phyloP scores from a whole-genome alignment of 176 grass and related monocot genomes.

The Typha latifolia region DNA sequence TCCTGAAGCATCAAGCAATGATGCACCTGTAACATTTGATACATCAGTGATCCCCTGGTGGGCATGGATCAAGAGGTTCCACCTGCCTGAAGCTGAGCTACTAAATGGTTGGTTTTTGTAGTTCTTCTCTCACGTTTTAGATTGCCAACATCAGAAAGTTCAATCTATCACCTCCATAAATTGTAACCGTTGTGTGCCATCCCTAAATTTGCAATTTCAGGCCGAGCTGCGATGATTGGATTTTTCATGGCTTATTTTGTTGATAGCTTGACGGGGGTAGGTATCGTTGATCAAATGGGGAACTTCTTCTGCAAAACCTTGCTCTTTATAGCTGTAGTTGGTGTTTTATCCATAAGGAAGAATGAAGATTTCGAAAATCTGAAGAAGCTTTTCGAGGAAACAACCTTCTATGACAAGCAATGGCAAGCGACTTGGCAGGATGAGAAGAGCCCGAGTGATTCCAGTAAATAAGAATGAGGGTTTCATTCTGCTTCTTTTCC shows the following conservation, averaged over 20 bases:
- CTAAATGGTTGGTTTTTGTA: constrained; percentile 21
- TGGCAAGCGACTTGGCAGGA: constrained; percentile 97
- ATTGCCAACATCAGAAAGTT: neutral
- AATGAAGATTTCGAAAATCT: constrained; percentile 67
- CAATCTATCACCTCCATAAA: neutral
- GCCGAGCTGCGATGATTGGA: constrained; percentile 94
- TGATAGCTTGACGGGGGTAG: constrained; percentile 73
- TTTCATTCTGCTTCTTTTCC: neutral
- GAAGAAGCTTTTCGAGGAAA: constrained; percentile 77
- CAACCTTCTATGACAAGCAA: constrained; percentile 89
- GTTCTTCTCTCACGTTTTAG: neutral
- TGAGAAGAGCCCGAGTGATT: constrained; percentile 13
- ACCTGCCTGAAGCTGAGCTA: constrained; percentile 21
- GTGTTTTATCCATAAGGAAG: constrained; percentile 70
- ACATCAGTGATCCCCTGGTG: constrained; percentile 30
- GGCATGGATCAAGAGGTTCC: constrained; percentile 27
- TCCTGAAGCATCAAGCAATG: constrained; percentile 19
- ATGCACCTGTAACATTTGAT: constrained; percentile 14
- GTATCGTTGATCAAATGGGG: constrained; percentile 75
- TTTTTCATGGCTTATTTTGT: constrained; percentile 99
- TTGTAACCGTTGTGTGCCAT: neutral
- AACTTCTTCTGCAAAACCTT: constrained; percentile 98
- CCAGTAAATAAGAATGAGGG: neutral
- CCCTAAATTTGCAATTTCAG: constrained; percentile 20
- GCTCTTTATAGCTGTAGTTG: constrained; percentile 62